Base-by-base conservation (phyloP, 2,329 filamentous ascomycete genomes). In the Ophiostoma montium region DNA sequence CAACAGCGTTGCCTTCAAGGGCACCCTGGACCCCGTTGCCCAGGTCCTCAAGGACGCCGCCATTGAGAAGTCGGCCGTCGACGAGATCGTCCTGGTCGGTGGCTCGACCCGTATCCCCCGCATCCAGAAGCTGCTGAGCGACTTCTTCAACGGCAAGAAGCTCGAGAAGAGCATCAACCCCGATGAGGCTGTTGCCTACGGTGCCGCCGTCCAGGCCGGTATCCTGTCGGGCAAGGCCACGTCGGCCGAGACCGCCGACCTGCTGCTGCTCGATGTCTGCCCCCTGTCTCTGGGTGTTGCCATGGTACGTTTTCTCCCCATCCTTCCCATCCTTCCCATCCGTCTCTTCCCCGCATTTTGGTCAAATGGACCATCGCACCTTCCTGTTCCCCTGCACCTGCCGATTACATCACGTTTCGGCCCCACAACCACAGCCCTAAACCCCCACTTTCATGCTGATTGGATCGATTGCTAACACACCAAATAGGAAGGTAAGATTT, bases 91-190 rank as follows among this genome's bases (percentile, higher is more conserved):
- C 62, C 85, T 98, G 63, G 92, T 98, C 64, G 92, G 92, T 81
- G 92, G 92, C 61, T 95, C 89, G 56, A 98, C 92, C 64, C 92
- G 92, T 87, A 98, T 98, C 61, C 92, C 92, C 65, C 82, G 83
- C 68, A 94, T 98, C 69, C 92, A 98, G 83, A 96, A 96, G 81
- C 84, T 98, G 58, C 82, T 98, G 59, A 89, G 83, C 74, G 92
- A 98, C 72, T 95, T 89, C 80, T 98, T 98, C 75, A 86, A 94
- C 68, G 89, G 89, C 72, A 98, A 98, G 87, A 95, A 98, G 84
- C 86, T 95, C 59, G 90, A 96, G 81, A 96, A 95, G 79, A 92
- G 86, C 77, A 96, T 96, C 76, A 98, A 98, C 81, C 92, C 92
- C 62, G 92, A 98, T 66, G 92, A 98, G 78, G 92, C 92, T 60